Base-by-base conservation (phyloP, 2,329 filamentous ascomycete genomes). In the Penicillium janthinellum region DNA sequence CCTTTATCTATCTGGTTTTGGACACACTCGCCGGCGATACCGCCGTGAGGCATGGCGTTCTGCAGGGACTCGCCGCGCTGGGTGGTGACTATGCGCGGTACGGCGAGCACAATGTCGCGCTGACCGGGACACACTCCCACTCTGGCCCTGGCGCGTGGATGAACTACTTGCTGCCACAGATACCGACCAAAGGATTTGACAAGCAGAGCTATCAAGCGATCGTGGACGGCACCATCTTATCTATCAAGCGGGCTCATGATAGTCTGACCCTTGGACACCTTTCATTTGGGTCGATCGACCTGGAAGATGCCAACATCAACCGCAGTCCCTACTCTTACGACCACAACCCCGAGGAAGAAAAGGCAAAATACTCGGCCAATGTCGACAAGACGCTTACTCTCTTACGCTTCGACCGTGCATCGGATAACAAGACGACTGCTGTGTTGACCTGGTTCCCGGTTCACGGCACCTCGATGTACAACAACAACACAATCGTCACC, bases 61-160 rank as follows among this genome's bases (percentile, higher is more conserved):
- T 98, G 11, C 84, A 94, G 56, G 90, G 86, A 1, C 81, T 98
- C 8, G 79, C 82, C 41, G 81, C 79, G 0, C 78, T 96, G 7
- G 94, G 93, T 0, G 75, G 81, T 15, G 88, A 89, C 3, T 96
- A 93, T 73, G 81, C 84, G 1, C 78, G 88, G 31, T 98, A 97
- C 75, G 86, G 83, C 49, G 85, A 90, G 69, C 84, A 90, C 67
- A 98, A 96, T 71, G 79, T 97, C 38, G 94, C 94, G 37, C 85
- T 98, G 22, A 96, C 92, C 0, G 94, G 93, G 56, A 98, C 94
- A 0, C 94, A 98, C 75, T 95, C 91, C 28, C 94, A 98, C 77
- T 89, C 92, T 25, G 94, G 93, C 0, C 93, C 94, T 0, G 94
- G 90, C 2, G 94, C 90, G 5, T 98, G 92, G 92, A 82, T 96